phyloP scores from a whole-genome alignment of 2,329 filamentous ascomycete species.

The Sporothrix inflata region DNA sequence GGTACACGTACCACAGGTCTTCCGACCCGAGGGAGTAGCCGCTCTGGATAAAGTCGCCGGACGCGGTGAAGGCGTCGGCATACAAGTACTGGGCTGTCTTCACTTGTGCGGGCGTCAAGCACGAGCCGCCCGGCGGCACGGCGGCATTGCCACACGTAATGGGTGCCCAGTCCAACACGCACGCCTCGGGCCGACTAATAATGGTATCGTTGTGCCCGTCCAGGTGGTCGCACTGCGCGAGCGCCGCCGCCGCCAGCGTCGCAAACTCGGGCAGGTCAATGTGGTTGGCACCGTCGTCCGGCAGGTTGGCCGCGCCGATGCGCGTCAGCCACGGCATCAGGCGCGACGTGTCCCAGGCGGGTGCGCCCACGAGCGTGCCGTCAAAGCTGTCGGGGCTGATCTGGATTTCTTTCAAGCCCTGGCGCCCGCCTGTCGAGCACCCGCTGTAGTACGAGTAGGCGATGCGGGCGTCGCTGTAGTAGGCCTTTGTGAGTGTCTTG shows the following conservation, averaged over 20 bases:
- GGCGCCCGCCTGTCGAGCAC: slow-evolving; percentile 63
- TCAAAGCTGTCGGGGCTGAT: slow-evolving; percentile 60
- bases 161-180: slow-evolving; percentile 41
- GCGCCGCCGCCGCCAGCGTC: slow-evolving; percentile 44
- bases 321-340: slow-evolving; percentile 46
- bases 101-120: slow-evolving; percentile 30
- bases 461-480: slow-evolving; percentile 49
- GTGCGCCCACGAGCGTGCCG: slow-evolving; percentile 56
- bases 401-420: slow-evolving; percentile 59
- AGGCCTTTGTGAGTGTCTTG: slow-evolving; percentile 53
- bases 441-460: slow-evolving; percentile 59
- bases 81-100: slow-evolving; percentile 28
- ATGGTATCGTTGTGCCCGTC: slow-evolving; percentile 48
- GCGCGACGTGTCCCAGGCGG: slow-evolving; percentile 49
- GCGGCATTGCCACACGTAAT: slow-evolving; percentile 19
- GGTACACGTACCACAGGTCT: slow-evolving; percentile 35
- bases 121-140: slow-evolving; percentile 3
- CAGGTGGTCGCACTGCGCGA: slow-evolving; percentile 47
- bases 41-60: slow-evolving; percentile 37
- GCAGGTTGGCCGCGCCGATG: slow-evolving; percentile 49
- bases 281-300: slow-evolving; percentile 45
- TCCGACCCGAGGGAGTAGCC: slow-evolving; percentile 53
- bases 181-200: slow-evolving; percentile 39
- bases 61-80: slow-evolving; percentile 24
- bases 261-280: slow-evolving; percentile 48